Base-by-base conservation (phyloP, 441 rosid species). In the Omphalea diandra region DNA sequence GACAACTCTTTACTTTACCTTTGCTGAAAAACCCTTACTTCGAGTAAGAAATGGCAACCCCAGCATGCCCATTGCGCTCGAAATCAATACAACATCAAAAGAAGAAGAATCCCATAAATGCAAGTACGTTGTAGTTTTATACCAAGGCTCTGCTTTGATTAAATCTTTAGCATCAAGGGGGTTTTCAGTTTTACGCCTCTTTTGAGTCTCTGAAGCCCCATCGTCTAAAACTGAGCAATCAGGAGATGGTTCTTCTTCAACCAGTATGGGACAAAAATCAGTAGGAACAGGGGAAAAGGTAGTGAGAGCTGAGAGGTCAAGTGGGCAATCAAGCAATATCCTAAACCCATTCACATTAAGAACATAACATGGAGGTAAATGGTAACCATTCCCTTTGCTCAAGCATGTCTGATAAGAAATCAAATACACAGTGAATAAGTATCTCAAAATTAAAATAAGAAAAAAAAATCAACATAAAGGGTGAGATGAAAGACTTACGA, bases 91-190 rank as follows among this genome's bases (percentile, higher is more conserved):
- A 53, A 85, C 50, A 65, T 91, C 96, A 70, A 91, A 82, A 5
- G 86, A 91, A 59, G 93, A 87, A 79, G 61, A 80, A 63, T 94
- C 90, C 97, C 94, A 94, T 66, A 91, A 68, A 67, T 91, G 97
- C 76, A 91, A 84, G 55, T 72, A 73, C 5, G 76, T 81, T 0
- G 82, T 81, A 63, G 91, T 87, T 84, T 88, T 94, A 80, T 87
- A 90, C 92, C 95, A 91, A 9, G 97, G 97, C 60, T 86, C 87
- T 9, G 88, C 88, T 61, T 26, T 54, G 33, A 94, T 80, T 69
- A 90, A 86, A 73, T 77, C 69, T 63, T 58, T 77, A 29, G 77
- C 81, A 73, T 78, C 79, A 31, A 84, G 78, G 59, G 78, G 81
- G 54, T 78, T 79, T 66, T 80, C 81, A 26, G 64, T 40, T 67